Evolutionary conservation across 176 grass and related monocot species (phyloP).

Genomic region (Tuctoria greenei): DNA sequence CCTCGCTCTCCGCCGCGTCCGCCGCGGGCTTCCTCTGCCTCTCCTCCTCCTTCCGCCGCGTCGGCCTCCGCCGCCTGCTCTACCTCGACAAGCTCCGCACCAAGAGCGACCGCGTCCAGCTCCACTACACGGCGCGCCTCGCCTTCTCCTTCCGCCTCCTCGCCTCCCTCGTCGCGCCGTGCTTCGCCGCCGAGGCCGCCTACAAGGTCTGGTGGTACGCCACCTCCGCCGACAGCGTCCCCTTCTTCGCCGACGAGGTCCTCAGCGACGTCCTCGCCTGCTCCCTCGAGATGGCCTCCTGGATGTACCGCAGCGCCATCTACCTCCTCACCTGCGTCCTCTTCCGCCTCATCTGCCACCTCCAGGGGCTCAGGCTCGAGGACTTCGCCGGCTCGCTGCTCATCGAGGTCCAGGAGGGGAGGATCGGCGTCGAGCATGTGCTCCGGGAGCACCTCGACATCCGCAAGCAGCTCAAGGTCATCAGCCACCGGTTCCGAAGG

Average conservation of each 20-base stretch:
- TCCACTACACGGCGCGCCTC: slow-evolving; percentile 63
- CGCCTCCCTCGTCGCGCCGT: slow-evolving; percentile 66
- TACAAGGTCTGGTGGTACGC: slow-evolving; percentile 93
- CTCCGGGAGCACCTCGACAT: slow-evolving; percentile 88
- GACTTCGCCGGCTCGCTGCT: slow-evolving; percentile 64
- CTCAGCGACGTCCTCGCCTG: slow-evolving; percentile 53
- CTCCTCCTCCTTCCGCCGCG: slow-evolving; percentile 56
- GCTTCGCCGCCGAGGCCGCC: slow-evolving; percentile 69
- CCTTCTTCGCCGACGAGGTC: slow-evolving; percentile 50
- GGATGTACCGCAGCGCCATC: slow-evolving; percentile 87
- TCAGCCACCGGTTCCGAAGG: slow-evolving; percentile 75
- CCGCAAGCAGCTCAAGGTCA: slow-evolving; percentile 83
- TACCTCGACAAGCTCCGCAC: slow-evolving; percentile 69
- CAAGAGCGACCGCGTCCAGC: slow-evolving; percentile 59
- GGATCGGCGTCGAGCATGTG: slow-evolving; percentile 46
- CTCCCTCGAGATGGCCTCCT: slow-evolving; percentile 67
- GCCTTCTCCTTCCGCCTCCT: slow-evolving; percentile 77
- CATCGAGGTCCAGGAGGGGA: slow-evolving; percentile 55
- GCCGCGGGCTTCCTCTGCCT: slow-evolving; percentile 65
- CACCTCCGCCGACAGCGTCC: slow-evolving; percentile 53
- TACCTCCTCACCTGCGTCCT: slow-evolving; percentile 92
- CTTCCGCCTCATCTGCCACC: slow-evolving; percentile 89
- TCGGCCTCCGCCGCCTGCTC: slow-evolving; percentile 78
- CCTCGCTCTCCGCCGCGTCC: slow-evolving; percentile 63
- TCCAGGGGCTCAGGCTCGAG: slow-evolving; percentile 76